phyloP scores from a whole-genome alignment of 371 early-diverging fungal species.

The Syncephalastrum sp. region DNA sequence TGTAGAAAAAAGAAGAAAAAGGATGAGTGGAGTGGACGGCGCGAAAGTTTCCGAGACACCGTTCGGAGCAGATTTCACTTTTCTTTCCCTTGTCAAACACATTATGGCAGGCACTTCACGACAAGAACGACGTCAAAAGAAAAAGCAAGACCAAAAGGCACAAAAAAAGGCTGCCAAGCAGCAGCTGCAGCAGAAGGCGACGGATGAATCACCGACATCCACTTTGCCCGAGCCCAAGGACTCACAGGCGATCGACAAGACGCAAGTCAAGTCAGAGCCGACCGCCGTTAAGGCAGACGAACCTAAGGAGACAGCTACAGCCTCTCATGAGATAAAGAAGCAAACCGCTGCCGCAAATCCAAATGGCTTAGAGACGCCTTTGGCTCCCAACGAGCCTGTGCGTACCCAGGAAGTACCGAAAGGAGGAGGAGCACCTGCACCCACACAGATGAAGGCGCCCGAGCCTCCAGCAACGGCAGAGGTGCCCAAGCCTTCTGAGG shows the following conservation, averaged over 20 bases:
- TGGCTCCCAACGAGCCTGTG: too few relatives aligned
- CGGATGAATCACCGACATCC: too few relatives aligned
- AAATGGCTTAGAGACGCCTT: constrained; percentile 5
- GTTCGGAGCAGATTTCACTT: background rate
- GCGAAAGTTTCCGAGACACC: constrained; percentile 1
- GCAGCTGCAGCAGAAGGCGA: too few relatives aligned
- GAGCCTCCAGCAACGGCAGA: too few relatives aligned
- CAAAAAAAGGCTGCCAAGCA: too few relatives aligned
- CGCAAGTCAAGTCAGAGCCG: too few relatives aligned
- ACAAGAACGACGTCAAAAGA: background rate
- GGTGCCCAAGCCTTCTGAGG: background rate
- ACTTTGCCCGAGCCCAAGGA: too few relatives aligned
- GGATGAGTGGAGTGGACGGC: background rate
- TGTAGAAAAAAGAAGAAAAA: constrained; percentile 1
- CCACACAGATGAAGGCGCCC: background rate
- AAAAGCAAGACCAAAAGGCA: constrained; percentile 1
- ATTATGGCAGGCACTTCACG: constrained; percentile 4
- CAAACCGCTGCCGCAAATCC: constrained; percentile 25
- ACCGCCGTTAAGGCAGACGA: too few relatives aligned
- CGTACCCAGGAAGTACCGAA: too few relatives aligned
- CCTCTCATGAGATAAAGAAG: constrained; percentile 16
- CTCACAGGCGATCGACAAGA: too few relatives aligned
- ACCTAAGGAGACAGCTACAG: too few relatives aligned
- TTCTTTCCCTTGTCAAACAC: constrained; percentile 4
- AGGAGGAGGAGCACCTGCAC: too few relatives aligned